Evolutionary conservation across 1,284 basidiomycete species (phyloP), one percentile per base, ranked within the genome.

Genomic region (Irpex rosettiformis): DNA sequence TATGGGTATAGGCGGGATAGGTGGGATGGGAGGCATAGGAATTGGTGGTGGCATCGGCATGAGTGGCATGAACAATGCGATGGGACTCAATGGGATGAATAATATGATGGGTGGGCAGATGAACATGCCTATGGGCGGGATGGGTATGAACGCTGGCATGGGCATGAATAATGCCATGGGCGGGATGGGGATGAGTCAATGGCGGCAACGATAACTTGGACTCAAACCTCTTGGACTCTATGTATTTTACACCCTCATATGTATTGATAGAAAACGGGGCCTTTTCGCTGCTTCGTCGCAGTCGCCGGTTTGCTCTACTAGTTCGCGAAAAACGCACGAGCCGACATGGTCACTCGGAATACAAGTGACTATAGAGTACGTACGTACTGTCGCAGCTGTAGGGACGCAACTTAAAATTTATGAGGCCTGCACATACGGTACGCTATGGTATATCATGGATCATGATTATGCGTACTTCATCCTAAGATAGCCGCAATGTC

Each of bases 111-210:
- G 70, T 16, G 24, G 48, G 27, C 48, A 51, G 7, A 51, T 51
- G 48, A 51, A 27, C 7, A 22, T 16, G 22, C 48, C 22, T 7
- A 51, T 51, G 48, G 48, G 48, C 3, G 48, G 48, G 4, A 45
- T 55, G 42, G 57, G 51, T 8, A 54, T 57, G 56, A 48, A 57
- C 10, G 57, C 61, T 21, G 62, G 61, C 7, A 68, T 73, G 69
- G 66, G 65, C 18, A 73, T 74, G 69, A 68, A 67, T 47, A 60
- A 53, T 54, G 64, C 57, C 13, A 64, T 65, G 45, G 67, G 66
- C 18, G 48, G 48, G 24, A 51, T 51, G 48, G 48, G 48, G 22
- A 51, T 51, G 48, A 22, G 24, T 25, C 48, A 51, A 29, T 51
- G 48, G 48, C 48, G 48, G 27, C 22, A 24, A 7, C 11, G 48